Conservation (phyloP, 495 filamentous ascomycete species). For the Tuber melanosporum region DNA sequence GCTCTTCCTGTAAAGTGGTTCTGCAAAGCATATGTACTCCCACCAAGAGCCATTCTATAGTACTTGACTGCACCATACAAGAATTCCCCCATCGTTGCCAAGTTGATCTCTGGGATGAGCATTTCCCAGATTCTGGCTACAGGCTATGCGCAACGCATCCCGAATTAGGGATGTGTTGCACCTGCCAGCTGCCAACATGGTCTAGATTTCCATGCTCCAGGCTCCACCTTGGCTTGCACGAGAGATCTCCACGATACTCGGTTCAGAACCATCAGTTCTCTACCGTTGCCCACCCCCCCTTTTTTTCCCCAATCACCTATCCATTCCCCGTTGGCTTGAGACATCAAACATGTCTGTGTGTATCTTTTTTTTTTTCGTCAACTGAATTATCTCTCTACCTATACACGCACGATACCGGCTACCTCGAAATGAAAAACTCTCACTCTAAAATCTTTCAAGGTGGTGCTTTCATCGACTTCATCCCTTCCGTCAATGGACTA, state of each 20-base stretch:
- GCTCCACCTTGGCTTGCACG: constrained; percentile 9
- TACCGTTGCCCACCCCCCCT: neutral
- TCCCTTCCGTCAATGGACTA: neutral
- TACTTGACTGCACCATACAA: neutral
- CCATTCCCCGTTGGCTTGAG: neutral
- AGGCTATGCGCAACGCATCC: constrained; percentile 9
- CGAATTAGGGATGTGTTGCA: constrained; percentile 32
- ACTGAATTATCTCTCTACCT: neutral
- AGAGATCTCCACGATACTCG: neutral
- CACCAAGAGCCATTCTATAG: neutral
- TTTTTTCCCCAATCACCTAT: neutral
- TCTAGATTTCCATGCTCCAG: constrained; percentile 34
- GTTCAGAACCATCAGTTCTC: neutral
- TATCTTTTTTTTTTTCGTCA: neutral
- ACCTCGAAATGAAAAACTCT: neutral
- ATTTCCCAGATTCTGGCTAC: constrained; percentile 32
- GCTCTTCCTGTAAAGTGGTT: neutral
- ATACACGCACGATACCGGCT: neutral
- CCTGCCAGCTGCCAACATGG: constrained; percentile 28
- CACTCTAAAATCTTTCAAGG: neutral
- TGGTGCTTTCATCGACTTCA: neutral
- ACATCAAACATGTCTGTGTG: neutral
- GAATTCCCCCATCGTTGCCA: constrained; percentile 16
- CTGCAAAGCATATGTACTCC: neutral
- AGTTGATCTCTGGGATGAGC: constrained; percentile 34